Percentiles rank a stretch among this genome's conserved stretches.
phyloP scores from a whole-genome alignment of 2,329 filamentous ascomycete species.

The Thielaviopsis musarum region DNA sequence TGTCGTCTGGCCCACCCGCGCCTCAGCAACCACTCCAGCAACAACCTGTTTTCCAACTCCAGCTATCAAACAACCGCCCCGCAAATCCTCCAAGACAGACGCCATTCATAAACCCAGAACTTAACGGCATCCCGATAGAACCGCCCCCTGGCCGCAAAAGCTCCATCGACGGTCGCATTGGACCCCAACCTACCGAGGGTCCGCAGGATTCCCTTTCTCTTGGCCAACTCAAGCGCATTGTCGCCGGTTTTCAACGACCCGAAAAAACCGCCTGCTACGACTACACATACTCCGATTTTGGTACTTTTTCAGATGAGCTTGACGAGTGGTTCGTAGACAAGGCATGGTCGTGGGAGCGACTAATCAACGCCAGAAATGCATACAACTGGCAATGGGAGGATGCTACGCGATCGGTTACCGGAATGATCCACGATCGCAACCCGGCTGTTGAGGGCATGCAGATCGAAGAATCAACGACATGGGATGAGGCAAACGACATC shows the following conservation, averaged over 20 bases:
- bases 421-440: slow-evolving; percentile 20
- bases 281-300: slow-evolving; percentile 62
- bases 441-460: slow-evolving; percentile 1
- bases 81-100: slow-evolving; percentile 1
- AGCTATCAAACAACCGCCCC: background rate
- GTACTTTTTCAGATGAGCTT: slow-evolving; percentile 67
- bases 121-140: background rate
- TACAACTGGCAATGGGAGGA: slow-evolving; percentile 64
- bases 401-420: slow-evolving; percentile 18
- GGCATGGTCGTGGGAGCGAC: slow-evolving; percentile 65
- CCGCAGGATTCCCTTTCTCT: slow-evolving; percentile 52
- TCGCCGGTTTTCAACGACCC: slow-evolving; percentile 53
- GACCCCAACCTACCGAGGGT: slow-evolving; percentile 19
- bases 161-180: slow-evolving; percentile 18
- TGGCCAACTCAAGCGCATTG: slow-evolving; percentile 54
- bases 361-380: slow-evolving; percentile 56
- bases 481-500: slow-evolving; percentile 46
- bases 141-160: slow-evolving; percentile 11
- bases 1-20: background rate
- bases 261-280: slow-evolving; percentile 60
- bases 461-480: slow-evolving; percentile 27
- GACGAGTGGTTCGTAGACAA: slow-evolving; percentile 97
- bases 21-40: slow-evolving; percentile 1
- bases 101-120: background rate
- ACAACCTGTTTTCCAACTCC: slow-evolving; percentile 1